phyloP scores from a whole-genome alignment of 2,329 filamentous ascomycete genomes.

The Didymella arachidicola region DNA sequence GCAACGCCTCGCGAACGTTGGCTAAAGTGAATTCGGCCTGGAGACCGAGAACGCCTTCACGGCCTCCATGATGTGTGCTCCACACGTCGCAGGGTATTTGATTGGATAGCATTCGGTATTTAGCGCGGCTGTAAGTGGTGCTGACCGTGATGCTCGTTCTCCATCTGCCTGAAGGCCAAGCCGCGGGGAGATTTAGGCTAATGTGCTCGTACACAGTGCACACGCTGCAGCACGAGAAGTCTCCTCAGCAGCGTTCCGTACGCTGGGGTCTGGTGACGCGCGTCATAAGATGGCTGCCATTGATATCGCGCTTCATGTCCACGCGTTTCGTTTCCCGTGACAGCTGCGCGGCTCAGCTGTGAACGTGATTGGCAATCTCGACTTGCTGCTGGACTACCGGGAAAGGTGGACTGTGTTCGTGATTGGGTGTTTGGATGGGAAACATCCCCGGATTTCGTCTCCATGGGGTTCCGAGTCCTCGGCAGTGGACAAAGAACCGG shows the following conservation, averaged over 20 bases:
- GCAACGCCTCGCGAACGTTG: slow-evolving; percentile 1
- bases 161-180: slow-evolving; percentile 20
- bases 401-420: background rate
- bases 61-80: background rate
- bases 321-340: background rate
- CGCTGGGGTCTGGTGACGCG: background rate
- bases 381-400: background rate
- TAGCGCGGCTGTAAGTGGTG: slow-evolving; percentile 1
- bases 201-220: background rate
- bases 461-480: background rate
- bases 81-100: background rate
- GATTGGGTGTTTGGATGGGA: background rate
- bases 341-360: background rate
- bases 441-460: background rate
- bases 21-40: slow-evolving; percentile 4
- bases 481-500: background rate
- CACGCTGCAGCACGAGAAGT: background rate
- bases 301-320: background rate
- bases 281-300: background rate
- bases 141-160: slow-evolving; percentile 12
- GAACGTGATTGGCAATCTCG: background rate
- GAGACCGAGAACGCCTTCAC: slow-evolving; percentile 6
- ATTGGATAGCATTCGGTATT: slow-evolving; percentile 7
- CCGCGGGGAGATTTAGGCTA: slow-evolving; percentile 17
- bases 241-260: background rate